These are phyloP conservation scores for Adiantum capillusveneris DNA, from an alignment of 75 land plant species.

Conservation along the genomic window DNA sequence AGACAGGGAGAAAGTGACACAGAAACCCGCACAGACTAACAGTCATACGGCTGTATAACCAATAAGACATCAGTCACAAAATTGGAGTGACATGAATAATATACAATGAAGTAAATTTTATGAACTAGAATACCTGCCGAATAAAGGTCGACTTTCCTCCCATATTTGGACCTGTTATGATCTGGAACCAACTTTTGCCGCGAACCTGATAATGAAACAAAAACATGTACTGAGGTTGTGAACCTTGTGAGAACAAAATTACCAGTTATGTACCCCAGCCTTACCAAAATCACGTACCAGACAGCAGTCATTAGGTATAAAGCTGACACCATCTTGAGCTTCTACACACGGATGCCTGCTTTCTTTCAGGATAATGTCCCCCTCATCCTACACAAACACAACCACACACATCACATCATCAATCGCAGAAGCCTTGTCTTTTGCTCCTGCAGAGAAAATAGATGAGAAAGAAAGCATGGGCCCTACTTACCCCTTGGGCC, in stretches of 20 bases:
- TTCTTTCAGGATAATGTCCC: constrained; percentile 84
- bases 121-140: constrained; percentile 83
- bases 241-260: too few relatives aligned
- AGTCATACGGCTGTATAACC: too few relatives aligned
- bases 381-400: constrained; percentile 54
- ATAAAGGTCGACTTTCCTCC: constrained; percentile 98
- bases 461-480: too few relatives aligned
- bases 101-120: too few relatives aligned
- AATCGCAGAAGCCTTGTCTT: too few relatives aligned
- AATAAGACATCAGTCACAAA: too few relatives aligned
- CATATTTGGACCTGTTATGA: constrained; percentile 98
- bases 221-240: constrained; percentile 4
- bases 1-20: too few relatives aligned
- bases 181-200: constrained; percentile 96
- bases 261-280: too few relatives aligned
- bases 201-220: constrained; percentile 46
- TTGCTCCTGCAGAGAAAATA: too few relatives aligned
- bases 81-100: too few relatives aligned
- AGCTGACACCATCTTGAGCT: constrained; percentile 96
- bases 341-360: constrained; percentile 99
- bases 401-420: not conserved
- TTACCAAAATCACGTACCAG: constrained; percentile 76
- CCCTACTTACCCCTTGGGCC: too few relatives aligned
- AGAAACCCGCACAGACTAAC: too few relatives aligned
- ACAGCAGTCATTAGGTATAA: constrained; percentile 91